Evolutionary conservation across 352 stramenopile species (phyloP), one percentile per base, ranked within the genome.

Genomic region (Phytophthora constricta): DNA sequence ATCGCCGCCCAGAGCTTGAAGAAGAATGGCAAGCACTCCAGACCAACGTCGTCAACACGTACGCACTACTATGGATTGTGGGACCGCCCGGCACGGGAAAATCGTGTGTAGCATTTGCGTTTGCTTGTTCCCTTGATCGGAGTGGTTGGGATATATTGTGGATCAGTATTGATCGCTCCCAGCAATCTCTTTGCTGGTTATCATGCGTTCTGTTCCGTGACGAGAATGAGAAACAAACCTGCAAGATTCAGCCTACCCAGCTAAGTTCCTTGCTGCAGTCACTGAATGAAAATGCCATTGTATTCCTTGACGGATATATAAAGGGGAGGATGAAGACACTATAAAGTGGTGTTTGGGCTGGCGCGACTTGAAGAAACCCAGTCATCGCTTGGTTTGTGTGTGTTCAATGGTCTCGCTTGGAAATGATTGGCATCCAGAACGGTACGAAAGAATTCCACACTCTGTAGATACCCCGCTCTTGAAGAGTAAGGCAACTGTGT

Each of bases 251-350:
- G 31, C 31, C 31, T 7, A 11, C 16, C 8, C 7, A 47, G 19
- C 39, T 53, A 26, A 13, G n/a, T 23, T 19, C 26, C 9, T 16
- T 54, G 11, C 46, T 59, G 48, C 19, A 28, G 16, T 48, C 27
- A 14, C 17, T 66, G 17, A 14, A 34, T 7, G 48, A 54, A 22
- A 37, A 41, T 2, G 46, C 48, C 8, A 4, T 66, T 19, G 20
- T 66, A 9, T 66, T 59, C 13, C 19, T 66, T 22, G 49, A 66
- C 49, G 39, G 49, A 17, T 55, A 57, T 10, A 27, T 50, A 5
- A 51, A 60, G n/a, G 9, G 22, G 2, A 19, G 26, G 17, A 45
- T 42, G 3, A 50, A 10, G 9, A 3, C 48, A 43, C 19, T 17
- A 16, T 60, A 10, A 27, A n/a, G 7, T 31, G 37, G 2, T 60